Evolutionary conservation across 495 filamentous ascomycete genomes (phyloP).

Genomic region (Cryomyces antarcticus): DNA sequence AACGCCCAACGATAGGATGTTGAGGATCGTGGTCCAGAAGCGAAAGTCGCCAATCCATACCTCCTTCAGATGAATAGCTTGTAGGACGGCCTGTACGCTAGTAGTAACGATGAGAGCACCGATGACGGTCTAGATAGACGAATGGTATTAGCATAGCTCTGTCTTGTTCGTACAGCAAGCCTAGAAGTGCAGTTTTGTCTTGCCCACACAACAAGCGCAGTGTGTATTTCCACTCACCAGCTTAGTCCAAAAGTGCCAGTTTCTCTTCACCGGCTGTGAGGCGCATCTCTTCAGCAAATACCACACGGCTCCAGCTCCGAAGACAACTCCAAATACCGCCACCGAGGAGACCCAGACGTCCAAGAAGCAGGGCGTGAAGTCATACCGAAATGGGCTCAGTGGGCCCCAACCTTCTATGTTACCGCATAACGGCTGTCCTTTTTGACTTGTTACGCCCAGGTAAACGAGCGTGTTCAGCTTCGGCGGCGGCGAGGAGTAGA

Average conservation of each 20-base stretch:
- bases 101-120: constrained; percentile 45
- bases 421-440: constrained; percentile 51
- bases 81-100: constrained; percentile 51
- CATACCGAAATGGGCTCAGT: constrained; percentile 58
- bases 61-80: constrained; percentile 47
- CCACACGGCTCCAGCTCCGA: constrained; percentile 55
- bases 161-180: not conserved
- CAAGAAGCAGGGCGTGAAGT: constrained; percentile 92
- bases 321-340: constrained; percentile 53
- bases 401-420: constrained; percentile 93
- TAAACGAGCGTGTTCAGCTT: constrained; percentile 3
- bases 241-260: constrained; percentile 93
- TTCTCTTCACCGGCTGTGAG: constrained; percentile 46
- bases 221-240: constrained; percentile 34
- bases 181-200: not conserved
- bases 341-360: constrained; percentile 65
- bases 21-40: constrained; percentile 71
- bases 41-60: constrained; percentile 69
- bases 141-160: not conserved
- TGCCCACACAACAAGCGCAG: not conserved
- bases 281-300: constrained; percentile 48
- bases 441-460: constrained; percentile 10
- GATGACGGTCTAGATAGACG: constrained; percentile 37
- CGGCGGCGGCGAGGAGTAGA: not conserved
- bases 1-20: constrained; percentile 55